A percentile compares a stretch with the other conserved stretches of the same genome.
Evolutionary conservation across 768 basidiomycete species (phyloP).

Genomic region (Hericium erinaceus): DNA sequence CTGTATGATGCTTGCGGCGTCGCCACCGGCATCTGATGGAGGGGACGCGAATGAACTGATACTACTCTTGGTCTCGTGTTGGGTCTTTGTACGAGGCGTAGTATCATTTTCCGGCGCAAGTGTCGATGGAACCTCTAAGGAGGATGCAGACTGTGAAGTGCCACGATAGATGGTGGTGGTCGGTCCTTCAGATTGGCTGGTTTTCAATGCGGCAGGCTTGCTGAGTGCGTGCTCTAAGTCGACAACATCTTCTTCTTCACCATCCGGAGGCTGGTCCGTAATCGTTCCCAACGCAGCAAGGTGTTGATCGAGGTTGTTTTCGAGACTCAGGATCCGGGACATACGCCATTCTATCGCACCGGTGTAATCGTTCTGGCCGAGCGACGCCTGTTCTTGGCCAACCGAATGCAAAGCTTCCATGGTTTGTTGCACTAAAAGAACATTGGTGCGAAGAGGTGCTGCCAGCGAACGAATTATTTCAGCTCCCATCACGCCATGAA

Average conservation of each 20-base stretch:
- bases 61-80: neutral
- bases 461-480: conserved; percentile 17
- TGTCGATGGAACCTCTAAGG: conserved; percentile 14
- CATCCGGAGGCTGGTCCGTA: conserved; percentile 26
- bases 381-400: conserved; percentile 63
- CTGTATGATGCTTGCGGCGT: conserved; percentile 4
- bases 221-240: conserved; percentile 47
- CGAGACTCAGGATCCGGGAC: conserved; percentile 58
- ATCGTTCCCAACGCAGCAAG: conserved; percentile 24
- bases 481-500: neutral
- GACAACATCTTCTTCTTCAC: conserved; percentile 43
- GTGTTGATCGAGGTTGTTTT: conserved; percentile 33
- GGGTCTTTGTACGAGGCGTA: conserved; percentile 9
- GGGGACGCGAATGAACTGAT: neutral
- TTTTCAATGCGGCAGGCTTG: conserved; percentile 17
- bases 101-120: neutral
- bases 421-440: conserved; percentile 23
- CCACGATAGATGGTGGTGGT: conserved; percentile 16
- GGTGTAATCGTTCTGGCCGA: conserved; percentile 61
- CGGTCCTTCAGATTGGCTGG: neutral
- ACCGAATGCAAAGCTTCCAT: conserved; percentile 23
- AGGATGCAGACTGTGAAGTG: conserved; percentile 19
- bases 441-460: conserved; percentile 49
- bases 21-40: conserved; percentile 6
- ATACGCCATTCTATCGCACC: conserved; percentile 72